phyloP scores from a whole-genome alignment of 106 monocot genomes.

The Acorus calamus region DNA sequence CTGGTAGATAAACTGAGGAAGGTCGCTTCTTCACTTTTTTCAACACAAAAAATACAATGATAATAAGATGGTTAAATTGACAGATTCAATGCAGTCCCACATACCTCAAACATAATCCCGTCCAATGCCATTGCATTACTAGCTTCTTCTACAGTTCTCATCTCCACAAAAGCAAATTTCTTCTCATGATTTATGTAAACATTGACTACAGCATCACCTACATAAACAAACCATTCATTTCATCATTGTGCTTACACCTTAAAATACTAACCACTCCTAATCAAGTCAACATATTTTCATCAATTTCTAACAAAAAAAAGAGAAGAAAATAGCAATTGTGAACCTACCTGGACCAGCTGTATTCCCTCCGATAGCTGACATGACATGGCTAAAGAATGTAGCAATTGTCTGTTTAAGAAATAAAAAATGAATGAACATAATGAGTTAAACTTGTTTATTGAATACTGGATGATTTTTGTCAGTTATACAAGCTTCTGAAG shows the following conservation, averaged over 20 bases:
- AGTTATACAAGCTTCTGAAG: no score
- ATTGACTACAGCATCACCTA: slow-evolving; percentile 38
- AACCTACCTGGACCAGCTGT: slow-evolving; percentile 26
- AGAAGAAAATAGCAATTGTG: not conserved
- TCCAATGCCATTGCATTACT: slow-evolving; percentile 37
- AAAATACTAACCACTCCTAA: no score
- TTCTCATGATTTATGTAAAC: slow-evolving; percentile 39
- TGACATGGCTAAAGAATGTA: slow-evolving; percentile 31
- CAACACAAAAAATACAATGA: no score
- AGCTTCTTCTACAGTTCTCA: slow-evolving; percentile 36
- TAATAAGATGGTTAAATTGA: not conserved
- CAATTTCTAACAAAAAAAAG: not conserved
- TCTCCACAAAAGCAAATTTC: slow-evolving; percentile 40
- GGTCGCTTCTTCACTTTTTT: no score
- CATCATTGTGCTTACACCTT: no score
- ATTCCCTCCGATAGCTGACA: slow-evolving; percentile 37
- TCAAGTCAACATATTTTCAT: no score
- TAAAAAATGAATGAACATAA: not conserved
- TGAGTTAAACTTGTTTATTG: no score
- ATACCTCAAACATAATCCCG: slow-evolving; percentile 35
- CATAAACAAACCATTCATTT: not conserved
- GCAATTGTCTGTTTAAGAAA: slow-evolving; percentile 29
- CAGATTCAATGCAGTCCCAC: not conserved
- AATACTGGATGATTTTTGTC: no score
- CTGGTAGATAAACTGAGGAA: no score